Evolutionary conservation across 106 monocot species (phyloP).

Genomic region (Triglochin maritima): DNA sequence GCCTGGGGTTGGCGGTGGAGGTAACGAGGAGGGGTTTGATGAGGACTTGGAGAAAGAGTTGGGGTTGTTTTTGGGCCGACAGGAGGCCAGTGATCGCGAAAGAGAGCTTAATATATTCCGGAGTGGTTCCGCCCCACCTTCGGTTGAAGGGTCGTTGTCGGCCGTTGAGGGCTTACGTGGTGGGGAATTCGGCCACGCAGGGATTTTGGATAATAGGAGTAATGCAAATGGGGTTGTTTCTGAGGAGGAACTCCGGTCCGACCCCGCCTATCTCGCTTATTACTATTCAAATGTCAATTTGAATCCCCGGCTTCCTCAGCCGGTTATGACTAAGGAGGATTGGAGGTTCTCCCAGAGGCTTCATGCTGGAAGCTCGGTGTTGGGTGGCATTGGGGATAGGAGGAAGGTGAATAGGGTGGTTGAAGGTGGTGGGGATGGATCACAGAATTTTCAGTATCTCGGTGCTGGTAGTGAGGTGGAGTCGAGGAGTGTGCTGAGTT

Average conservation of each 20-base stretch:
- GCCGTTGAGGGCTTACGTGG: too few relatives aligned
- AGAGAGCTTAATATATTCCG: constrained; percentile 44
- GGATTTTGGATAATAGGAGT: not conserved
- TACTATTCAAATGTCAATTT: constrained; percentile 53
- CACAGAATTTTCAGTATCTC: not conserved
- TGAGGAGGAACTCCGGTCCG: constrained; percentile 41
- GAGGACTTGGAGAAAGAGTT: constrained; percentile 42
- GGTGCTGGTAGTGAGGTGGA: not conserved
- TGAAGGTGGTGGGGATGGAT: too few relatives aligned
- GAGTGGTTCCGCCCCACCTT: constrained; percentile 66
- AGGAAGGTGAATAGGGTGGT: constrained; percentile 14
- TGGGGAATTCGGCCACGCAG: too few relatives aligned
- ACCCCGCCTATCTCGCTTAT: constrained; percentile 45
- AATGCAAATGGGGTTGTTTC: constrained; percentile 28
- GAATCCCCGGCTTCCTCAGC: constrained; percentile 62
- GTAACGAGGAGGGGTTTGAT: constrained; percentile 2
- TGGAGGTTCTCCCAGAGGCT: constrained; percentile 50
- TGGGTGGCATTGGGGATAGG: constrained; percentile 48
- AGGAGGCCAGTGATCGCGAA: constrained; percentile 40
- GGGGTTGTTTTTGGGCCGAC: constrained; percentile 25
- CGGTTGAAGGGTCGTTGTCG: constrained; percentile 54
- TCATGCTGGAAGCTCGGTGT: constrained; percentile 25
- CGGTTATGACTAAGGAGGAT: constrained; percentile 49
- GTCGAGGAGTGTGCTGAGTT: constrained; percentile 1
- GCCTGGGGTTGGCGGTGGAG: constrained; percentile 23